Conservation (phyloP, 2,329 filamentous ascomycete genomes). For the Epichloe baconii region DNA sequence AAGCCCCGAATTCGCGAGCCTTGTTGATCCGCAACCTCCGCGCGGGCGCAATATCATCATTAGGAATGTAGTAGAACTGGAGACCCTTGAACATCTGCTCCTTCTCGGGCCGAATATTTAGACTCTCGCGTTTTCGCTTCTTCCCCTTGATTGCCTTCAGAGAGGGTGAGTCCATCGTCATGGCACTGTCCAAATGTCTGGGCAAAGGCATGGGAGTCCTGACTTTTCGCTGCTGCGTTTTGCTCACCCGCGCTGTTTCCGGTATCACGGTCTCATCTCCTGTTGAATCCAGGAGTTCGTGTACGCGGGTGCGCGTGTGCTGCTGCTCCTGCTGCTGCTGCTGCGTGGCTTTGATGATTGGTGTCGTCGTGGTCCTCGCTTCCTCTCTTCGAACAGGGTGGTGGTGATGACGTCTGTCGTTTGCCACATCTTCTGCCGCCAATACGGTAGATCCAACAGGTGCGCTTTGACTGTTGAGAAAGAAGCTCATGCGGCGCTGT, state of each 20-base stretch:
- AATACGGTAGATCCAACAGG: neutral
- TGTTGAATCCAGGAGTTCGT: neutral
- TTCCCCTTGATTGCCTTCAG: slow-evolving; percentile 18
- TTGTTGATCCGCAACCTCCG: slow-evolving; percentile 62
- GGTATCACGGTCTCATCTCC: slow-evolving; percentile 17
- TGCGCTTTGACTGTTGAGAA: neutral
- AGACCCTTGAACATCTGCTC: slow-evolving; percentile 47
- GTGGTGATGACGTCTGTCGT: neutral
- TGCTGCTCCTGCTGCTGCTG: slow-evolving; percentile 7
- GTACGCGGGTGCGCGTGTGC: neutral
- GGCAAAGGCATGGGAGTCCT: neutral
- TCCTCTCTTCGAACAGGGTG: neutral
- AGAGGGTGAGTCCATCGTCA: slow-evolving; percentile 12
- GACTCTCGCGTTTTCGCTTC: slow-evolving; percentile 30
- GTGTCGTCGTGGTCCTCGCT: neutral
- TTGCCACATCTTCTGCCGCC: neutral
- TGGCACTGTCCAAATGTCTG: neutral
- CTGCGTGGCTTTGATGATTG: slow-evolving; percentile 20
- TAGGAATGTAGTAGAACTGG: slow-evolving; percentile 68
- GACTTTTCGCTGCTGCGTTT: slow-evolving; percentile 17
- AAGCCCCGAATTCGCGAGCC: slow-evolving; percentile 61
- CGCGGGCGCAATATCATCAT: slow-evolving; percentile 56
- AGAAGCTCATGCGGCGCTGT: slow-evolving; percentile 1
- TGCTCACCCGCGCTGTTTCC: slow-evolving; percentile 15
- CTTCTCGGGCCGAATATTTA: slow-evolving; percentile 35